A percentile compares a stretch with the other conserved stretches of the same genome.
These are phyloP conservation scores for Cicer yamashitae DNA, from an alignment of 306 rosid species.

Conservation along the genomic window DNA sequence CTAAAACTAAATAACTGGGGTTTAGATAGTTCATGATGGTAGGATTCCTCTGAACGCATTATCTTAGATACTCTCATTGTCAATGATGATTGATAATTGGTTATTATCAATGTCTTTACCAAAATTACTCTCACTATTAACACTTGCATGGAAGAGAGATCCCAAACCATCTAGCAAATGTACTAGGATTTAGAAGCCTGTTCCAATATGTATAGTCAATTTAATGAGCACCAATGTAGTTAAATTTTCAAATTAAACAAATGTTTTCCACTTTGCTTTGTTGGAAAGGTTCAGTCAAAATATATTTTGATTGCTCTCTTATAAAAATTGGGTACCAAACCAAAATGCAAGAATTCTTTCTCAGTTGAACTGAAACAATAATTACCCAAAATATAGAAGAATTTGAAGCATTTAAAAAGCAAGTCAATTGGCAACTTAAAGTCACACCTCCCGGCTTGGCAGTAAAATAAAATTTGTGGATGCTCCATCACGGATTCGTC, in stretches of 20 bases:
- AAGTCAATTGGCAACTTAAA: constrained; percentile 34
- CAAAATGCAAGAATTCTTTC: neutral
- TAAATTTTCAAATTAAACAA: constrained; percentile 32
- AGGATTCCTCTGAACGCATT: neutral
- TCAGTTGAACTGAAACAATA: too few relatives aligned
- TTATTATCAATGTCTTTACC: neutral
- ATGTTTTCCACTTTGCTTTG: constrained; percentile 7
- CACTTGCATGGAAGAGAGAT: constrained; percentile 83
- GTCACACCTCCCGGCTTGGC: constrained; percentile 96
- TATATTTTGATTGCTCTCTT: constrained; percentile 27
- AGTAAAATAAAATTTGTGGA: constrained; percentile 97
- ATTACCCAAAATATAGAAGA: constrained; percentile 7
- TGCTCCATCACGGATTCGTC: constrained; percentile 98
- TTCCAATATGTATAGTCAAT: constrained; percentile 42
- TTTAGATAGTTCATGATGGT: neutral
- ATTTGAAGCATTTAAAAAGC: constrained; percentile 5
- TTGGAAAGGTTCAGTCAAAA: constrained; percentile 22
- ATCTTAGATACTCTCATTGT: neutral
- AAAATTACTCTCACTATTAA: neutral
- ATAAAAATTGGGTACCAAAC: constrained; percentile 10
- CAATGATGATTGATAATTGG: constrained; percentile 23
- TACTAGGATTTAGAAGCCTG: constrained; percentile 97
- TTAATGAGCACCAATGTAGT: constrained; percentile 20
- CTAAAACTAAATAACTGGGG: constrained; percentile 14
- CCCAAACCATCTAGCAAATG: constrained; percentile 99